Conservation (phyloP, 352 stramenopile genomes). For the Blastocystis hominis region DNA sequence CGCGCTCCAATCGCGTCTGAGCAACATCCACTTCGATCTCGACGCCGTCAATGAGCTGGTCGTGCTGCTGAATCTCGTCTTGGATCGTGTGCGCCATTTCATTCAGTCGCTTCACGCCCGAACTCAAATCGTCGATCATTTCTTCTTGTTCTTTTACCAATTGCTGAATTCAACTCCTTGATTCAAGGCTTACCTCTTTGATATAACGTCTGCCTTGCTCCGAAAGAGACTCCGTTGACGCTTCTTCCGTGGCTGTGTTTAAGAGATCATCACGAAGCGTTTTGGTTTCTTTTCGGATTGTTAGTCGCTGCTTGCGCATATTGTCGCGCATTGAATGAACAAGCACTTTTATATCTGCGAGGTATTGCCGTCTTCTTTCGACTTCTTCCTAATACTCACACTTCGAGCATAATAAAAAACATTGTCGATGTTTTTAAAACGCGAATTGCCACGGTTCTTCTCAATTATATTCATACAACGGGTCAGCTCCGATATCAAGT, state of each 20-base stretch:
- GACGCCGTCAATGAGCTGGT: background rate
- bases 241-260: background rate
- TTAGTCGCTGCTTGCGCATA: constrained; percentile 17
- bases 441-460: background rate
- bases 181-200: background rate
- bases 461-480: constrained; percentile 31
- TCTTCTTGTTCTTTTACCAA: constrained; percentile 26
- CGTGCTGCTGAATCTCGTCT: constrained; percentile 32
- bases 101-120: constrained; percentile 13
- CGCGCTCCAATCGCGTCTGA: background rate
- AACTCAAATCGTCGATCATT: constrained; percentile 41
- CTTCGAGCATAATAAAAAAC: background rate
- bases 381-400: background rate
- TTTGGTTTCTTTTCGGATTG: constrained; percentile 1
- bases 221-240: background rate
- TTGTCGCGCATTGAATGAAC: constrained; percentile 47
- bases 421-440: constrained; percentile 30
- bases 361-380: constrained; percentile 29
- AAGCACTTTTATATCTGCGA: constrained; percentile 29
- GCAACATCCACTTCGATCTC: constrained; percentile 38
- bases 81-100: constrained; percentile 48
- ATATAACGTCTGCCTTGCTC: background rate
- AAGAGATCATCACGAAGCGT: background rate
- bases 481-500: constrained; percentile 41
- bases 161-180: background rate